A percentile compares a stretch with the other conserved stretches of the same genome.
These are phyloP conservation scores for Kluyveromyces nonfermentans DNA, from an alignment of 805 yeast genomes.

Conservation along the genomic window DNA sequence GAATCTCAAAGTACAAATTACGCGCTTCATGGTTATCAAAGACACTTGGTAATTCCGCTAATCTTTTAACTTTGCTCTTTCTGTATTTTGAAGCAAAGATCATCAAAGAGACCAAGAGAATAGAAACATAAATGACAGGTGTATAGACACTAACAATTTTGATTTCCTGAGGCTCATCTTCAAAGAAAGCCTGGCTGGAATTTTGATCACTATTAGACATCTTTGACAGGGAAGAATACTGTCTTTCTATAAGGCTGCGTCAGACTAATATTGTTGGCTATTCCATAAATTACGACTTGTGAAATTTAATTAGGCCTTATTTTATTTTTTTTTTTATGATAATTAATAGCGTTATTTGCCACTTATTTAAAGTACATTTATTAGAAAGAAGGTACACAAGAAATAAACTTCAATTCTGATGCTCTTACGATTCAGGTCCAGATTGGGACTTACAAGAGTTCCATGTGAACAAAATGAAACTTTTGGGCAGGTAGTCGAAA, in stretches of 20 bases:
- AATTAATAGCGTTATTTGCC: not conserved
- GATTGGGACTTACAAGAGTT: slow-evolving; percentile 74
- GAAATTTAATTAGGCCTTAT: not conserved
- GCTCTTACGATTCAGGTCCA: slow-evolving; percentile 76
- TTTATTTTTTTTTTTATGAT: not conserved
- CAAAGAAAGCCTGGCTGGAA: slow-evolving; percentile 6
- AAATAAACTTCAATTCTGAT: slow-evolving; percentile 7
- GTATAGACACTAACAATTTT: slow-evolving; percentile 48
- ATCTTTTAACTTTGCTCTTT: slow-evolving; percentile 39
- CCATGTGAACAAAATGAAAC: slow-evolving; percentile 36
- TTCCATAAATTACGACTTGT: not conserved
- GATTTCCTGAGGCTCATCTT: slow-evolving; percentile 23
- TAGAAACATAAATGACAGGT: slow-evolving; percentile 67
- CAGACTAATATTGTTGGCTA: not conserved
- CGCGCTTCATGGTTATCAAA: slow-evolving; percentile 61
- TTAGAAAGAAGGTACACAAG: not conserved
- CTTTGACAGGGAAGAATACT: not conserved
- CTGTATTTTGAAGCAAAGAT: slow-evolving; percentile 65
- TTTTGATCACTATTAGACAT: slow-evolving; percentile 7
- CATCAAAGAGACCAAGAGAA: slow-evolving; percentile 55
- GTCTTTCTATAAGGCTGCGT: not conserved
- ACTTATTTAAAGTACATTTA: not conserved
- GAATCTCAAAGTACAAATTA: slow-evolving; percentile 53
- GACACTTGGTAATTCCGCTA: slow-evolving; percentile 58
- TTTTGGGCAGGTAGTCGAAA: slow-evolving; percentile 38